Base-by-base conservation (phyloP, 2,329 filamentous ascomycete species). In the Phyllosticta citribraziliensis region DNA sequence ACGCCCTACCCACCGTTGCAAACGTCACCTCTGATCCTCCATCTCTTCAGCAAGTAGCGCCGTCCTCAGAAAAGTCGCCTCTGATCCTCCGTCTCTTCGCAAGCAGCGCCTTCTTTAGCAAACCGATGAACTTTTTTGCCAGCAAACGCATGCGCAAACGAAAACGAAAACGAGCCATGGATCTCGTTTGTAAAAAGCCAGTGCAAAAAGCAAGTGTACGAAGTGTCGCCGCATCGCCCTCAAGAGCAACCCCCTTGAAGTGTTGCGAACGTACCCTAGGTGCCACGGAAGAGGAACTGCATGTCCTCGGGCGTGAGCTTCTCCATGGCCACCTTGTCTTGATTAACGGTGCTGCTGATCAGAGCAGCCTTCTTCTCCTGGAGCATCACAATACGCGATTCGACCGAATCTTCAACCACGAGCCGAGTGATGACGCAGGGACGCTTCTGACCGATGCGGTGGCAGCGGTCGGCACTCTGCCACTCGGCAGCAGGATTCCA, bases 401-500 rank as follows among this genome's bases (percentile, higher is more conserved):
- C 94, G 27, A 99, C 93, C 1, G 90, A 96, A 72, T 99, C 94
- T 72, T 99, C 93, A 64, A 99, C 97, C 71, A 91, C 95, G 11
- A 99, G 84, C 27, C 94, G 86, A 1, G 92, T 97, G 68, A 99
- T 96, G 40, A 90, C 90, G 72, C 94, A 97, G 27, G 93, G 93
- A 8, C 94, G 88, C 55, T 87, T 89, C 78, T 99, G 94, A 33
- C 94, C 94, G 67, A 97, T 99, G 61, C 94, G 91, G 75, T 97
- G 94, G 66, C 78, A 80, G 56, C 79, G 77, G 65, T 99, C 94
- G 2, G 94, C 94, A 64, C 89, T 94, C 76, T 99, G 94, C 94
- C 94, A 99, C 76, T 99, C 94, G 0, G 93, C 93, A n/a, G 92
- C 92, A n/a, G 94, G 94, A 67, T 97, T 97, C 94, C 94, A 99